Base-by-base conservation (phyloP, 1,139 yeast genomes). In the Nakaseomyces kungkrabaensis region DNA sequence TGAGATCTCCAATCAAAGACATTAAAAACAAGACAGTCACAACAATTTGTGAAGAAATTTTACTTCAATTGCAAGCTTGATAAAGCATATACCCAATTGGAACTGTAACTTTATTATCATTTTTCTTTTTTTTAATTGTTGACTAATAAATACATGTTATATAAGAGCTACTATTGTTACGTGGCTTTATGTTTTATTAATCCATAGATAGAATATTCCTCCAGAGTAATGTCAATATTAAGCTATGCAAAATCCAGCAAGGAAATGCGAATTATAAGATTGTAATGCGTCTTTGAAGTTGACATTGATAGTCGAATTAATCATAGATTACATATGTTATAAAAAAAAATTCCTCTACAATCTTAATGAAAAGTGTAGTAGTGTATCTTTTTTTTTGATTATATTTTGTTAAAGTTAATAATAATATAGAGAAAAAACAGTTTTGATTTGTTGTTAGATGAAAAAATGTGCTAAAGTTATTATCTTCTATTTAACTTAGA, bases 401-500 rank as follows among this genome's bases (percentile, higher is more conserved):
- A 27, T 27, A 27, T n/a, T 38, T 38, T 38, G 31, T 41, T 13
- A 29, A 29, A 41, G 44, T 41, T 41, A 27, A 41, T 27, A 27
- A 41, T 27, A 41, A 22, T 41, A 27, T 27, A 41, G 34, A 41
- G 34, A 41, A 41, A 29, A 38, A 41, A 41, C 33, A 27, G 44
- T 38, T 38, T 26, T 38, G 11, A 29, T 29, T 29, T 8, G 36
- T 27, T 41, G 31, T 41, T 27, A 41, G 33, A 29, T 27, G 44
- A 27, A 5, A 29, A 33, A 33, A 27, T 7, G 44, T 41, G 44
- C 44, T 41, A 41, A 41, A 29, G 33, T 41, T 41, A 41, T 41
- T 41, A 41, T 43, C 38, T 33, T 43, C 38, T 43, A 33, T 44
- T 24, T 25, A 37, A 37, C 71, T 85, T 90, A 92, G 78, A 92